These are phyloP conservation scores for Ceratocystis cacaofunesta DNA, from an alignment of 2,329 filamentous ascomycete genomes.

Conservation along the genomic window DNA sequence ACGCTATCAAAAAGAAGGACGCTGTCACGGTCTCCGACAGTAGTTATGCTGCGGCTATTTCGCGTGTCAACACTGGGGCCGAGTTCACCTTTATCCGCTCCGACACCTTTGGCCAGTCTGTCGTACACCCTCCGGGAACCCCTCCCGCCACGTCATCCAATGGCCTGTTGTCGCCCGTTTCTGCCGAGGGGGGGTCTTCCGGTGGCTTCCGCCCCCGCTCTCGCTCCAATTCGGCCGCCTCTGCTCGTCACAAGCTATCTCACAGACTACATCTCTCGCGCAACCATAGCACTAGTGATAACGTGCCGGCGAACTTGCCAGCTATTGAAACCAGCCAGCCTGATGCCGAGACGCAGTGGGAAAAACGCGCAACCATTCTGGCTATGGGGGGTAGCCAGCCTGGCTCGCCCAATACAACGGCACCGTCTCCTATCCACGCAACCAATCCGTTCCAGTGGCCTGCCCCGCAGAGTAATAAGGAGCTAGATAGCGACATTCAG, in stretches of 20 bases:
- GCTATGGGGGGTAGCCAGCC: constrained; percentile 31
- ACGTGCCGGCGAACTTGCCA: constrained; percentile 67
- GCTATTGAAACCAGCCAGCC: constrained; percentile 41
- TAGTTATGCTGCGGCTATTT: constrained; percentile 26
- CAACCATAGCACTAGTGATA: constrained; percentile 46
- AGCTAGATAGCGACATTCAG: constrained; percentile 62
- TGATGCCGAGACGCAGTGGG: constrained; percentile 62
- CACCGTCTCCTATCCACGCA: constrained; percentile 19
- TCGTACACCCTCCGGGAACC: constrained; percentile 52
- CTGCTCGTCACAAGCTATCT: constrained; percentile 41
- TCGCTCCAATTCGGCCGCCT: constrained; percentile 34
- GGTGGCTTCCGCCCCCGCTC: constrained; percentile 21
- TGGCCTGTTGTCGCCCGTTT: constrained; percentile 13
- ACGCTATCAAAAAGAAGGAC: constrained; percentile 41
- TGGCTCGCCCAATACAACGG: constrained; percentile 19
- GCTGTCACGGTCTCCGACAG: constrained; percentile 26
- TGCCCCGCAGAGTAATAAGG: constrained; percentile 19
- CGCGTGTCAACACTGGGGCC: constrained; percentile 31
- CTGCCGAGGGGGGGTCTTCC: constrained; percentile 1
- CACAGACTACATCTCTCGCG: constrained; percentile 54
- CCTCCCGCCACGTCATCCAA: constrained; percentile 12
- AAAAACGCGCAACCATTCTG: constrained; percentile 80
- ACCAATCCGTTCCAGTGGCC: constrained; percentile 23
- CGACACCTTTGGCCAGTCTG: constrained; percentile 66
- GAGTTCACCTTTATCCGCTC: constrained; percentile 75